Conservation (phyloP, 805 yeast species). For the Pichia cabralensis region DNA sequence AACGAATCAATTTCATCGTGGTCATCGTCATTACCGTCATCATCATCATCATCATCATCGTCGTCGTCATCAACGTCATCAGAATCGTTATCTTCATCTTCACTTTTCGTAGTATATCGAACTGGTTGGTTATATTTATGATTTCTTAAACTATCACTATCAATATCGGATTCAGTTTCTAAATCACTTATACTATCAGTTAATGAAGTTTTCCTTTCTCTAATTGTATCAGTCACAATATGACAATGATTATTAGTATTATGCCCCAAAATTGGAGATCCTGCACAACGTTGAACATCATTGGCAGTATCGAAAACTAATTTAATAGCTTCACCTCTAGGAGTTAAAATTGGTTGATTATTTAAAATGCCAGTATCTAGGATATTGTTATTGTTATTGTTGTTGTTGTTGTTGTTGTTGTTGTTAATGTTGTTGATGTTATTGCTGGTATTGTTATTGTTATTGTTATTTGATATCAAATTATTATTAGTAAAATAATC, state of each 20-base stretch:
- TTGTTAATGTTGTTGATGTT: conserved; percentile 3
- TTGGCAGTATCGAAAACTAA: conserved; percentile 29
- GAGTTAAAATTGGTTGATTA: conserved; percentile 20
- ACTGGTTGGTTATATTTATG: neutral
- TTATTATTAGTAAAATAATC: conserved; percentile 14
- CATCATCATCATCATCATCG: conserved; percentile 5
- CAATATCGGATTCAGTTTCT: conserved; percentile 13
- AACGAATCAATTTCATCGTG: conserved; percentile 13
- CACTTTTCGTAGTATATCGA: no score
- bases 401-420: no score
- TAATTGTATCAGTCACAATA: no score
- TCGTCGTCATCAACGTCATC: conserved; percentile 16
- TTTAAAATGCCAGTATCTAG: conserved; percentile 3
- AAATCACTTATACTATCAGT: conserved; percentile 11
- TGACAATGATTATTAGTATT: no score
- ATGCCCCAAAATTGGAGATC: neutral
- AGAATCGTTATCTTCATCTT: conserved; percentile 17
- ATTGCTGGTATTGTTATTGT: conserved; percentile 14
- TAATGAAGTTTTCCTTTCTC: conserved; percentile 1
- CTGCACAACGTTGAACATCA: conserved; percentile 5
- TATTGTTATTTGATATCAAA: conserved; percentile 11
- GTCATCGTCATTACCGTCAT: conserved; percentile 15
- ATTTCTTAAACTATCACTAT: neutral
- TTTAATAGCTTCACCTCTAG: conserved; percentile 30
- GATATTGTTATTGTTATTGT: no score